Percentiles rank a stretch among this genome's conserved stretches.
phyloP scores from a whole-genome alignment of 1,284 basidiomycete genomes.

The Entoloma clypeatum region DNA sequence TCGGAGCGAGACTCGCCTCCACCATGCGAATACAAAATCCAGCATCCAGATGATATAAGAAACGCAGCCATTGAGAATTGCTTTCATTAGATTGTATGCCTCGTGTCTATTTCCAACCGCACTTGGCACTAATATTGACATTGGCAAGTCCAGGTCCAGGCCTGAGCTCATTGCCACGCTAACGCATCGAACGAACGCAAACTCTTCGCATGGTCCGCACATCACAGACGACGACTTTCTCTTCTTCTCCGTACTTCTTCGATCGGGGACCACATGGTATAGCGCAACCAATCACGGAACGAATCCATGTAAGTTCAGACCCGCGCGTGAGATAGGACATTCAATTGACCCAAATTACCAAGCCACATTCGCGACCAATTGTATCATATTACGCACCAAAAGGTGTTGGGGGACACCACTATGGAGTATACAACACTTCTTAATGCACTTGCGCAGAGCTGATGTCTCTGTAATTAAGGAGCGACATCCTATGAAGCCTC shows the following conservation, averaged over 20 bases:
- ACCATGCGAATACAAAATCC: too few species aligned
- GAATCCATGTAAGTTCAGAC: constrained; percentile 55
- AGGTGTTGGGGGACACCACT: constrained; percentile 93
- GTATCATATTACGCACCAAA: constrained; percentile 97
- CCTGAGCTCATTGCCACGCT: neutral
- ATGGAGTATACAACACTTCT: constrained; percentile 63
- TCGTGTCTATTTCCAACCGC: too few species aligned
- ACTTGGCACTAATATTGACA: too few species aligned
- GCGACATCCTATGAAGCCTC: constrained; percentile 98
- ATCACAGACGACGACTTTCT: constrained; percentile 61
- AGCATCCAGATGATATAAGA: too few species aligned
- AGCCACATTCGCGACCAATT: constrained; percentile 83
- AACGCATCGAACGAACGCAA: neutral
- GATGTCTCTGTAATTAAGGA: constrained; percentile 50
- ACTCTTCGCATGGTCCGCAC: constrained; percentile 35
- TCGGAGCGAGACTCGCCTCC: too few species aligned
- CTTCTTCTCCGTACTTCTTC: constrained; percentile 66
- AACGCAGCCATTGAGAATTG: too few species aligned
- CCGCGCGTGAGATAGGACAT: constrained; percentile 6
- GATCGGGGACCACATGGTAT: constrained; percentile 64
- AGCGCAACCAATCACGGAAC: constrained; percentile 71
- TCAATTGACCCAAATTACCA: constrained; percentile 11
- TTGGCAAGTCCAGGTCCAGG: neutral
- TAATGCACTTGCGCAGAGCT: constrained; percentile 3
- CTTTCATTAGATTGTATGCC: too few species aligned